Conservation (phyloP, 2,329 filamentous ascomycete species). For the Cadophora gregata region DNA sequence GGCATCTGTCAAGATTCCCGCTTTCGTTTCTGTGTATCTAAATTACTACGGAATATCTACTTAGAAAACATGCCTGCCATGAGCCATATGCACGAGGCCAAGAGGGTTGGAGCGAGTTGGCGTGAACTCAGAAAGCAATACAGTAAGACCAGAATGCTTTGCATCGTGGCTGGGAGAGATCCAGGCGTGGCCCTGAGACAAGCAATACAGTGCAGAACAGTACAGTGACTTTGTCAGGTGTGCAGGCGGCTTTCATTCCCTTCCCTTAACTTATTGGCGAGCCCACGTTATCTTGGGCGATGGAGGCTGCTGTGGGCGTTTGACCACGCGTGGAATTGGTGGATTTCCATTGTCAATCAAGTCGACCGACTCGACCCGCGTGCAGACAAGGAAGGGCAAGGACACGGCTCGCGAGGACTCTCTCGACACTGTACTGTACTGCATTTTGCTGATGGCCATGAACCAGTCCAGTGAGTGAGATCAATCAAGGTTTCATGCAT, state of each 20-base stretch:
- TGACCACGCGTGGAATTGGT: slow-evolving; percentile 4
- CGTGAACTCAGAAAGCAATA: background rate
- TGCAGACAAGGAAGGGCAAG: background rate
- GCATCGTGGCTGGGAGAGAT: background rate
- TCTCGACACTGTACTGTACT: no score
- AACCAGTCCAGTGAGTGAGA: background rate
- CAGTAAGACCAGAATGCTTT: background rate
- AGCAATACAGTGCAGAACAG: no score
- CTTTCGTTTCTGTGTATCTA: slow-evolving; percentile 1
- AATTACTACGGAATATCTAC: no score
- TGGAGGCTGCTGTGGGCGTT: slow-evolving; percentile 1
- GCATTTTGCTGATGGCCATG: background rate
- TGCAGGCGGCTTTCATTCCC: slow-evolving; percentile 1
- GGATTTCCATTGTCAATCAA: background rate
- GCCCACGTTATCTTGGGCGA: background rate
- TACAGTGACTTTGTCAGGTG: no score
- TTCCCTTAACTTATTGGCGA: no score
- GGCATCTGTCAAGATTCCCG: background rate
- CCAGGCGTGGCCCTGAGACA: background rate
- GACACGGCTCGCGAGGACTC: background rate
- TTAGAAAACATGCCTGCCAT: background rate
- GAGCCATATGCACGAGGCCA: background rate
- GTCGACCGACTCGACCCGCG: background rate
- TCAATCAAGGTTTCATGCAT: slow-evolving; percentile 8
- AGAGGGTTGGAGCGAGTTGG: background rate